phyloP scores from a whole-genome alignment of 306 rosid genomes.

The Begonia loranthoides region DNA sequence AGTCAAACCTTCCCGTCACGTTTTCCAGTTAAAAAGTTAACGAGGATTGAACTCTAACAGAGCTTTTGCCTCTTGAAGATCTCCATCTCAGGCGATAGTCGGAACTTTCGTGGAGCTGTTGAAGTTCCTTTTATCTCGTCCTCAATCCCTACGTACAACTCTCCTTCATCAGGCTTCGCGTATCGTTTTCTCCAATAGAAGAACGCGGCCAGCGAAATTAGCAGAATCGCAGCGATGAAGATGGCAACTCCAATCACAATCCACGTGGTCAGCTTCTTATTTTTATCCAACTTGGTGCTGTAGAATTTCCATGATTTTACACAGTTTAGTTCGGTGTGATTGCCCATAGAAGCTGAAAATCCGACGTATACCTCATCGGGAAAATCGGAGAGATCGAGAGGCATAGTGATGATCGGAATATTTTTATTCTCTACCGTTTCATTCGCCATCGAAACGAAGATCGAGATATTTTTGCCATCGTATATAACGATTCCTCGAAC shows the following conservation, averaged over 20 bases:
- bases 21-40: no score
- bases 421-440: conserved; percentile 4
- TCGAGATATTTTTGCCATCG: conserved; percentile 14
- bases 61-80: no score
- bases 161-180: conserved; percentile 18
- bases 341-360: conserved; percentile 60
- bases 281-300: conserved; percentile 5
- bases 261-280: background rate
- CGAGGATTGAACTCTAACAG: no score
- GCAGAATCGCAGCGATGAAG: conserved; percentile 9
- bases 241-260: conserved; percentile 39
- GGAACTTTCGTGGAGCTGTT: conserved; percentile 38
- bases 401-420: conserved; percentile 5
- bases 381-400: conserved; percentile 30
- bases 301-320: conserved; percentile 40
- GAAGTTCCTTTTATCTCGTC: conserved; percentile 43
- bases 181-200: conserved; percentile 14
- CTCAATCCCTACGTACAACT: conserved; percentile 37
- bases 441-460: conserved; percentile 15
- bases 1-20: no score
- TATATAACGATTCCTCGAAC: conserved; percentile 12
- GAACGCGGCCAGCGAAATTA: conserved; percentile 11
- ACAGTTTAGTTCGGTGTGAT: conserved; percentile 36
- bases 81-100: no score
- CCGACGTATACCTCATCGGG: conserved; percentile 36